Evolutionary conservation across 2,329 filamentous ascomycete genomes (phyloP).

Genomic region (Colletotrichum simmondsii): DNA sequence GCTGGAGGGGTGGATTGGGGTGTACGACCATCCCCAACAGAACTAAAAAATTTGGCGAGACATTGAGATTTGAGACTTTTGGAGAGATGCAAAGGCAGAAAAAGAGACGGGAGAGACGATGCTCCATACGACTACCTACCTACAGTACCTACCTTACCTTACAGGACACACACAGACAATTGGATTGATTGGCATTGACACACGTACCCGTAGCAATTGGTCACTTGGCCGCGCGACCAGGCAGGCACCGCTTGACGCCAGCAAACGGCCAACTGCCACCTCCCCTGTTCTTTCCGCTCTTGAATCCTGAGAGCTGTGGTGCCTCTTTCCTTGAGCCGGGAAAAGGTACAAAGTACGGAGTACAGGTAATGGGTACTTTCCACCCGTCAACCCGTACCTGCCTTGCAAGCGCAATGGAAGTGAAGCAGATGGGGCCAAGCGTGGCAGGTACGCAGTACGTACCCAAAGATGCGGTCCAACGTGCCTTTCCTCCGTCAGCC

Average conservation of each 20-base stretch:
- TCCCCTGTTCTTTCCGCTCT: neutral
- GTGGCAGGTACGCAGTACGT: neutral
- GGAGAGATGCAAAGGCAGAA: conserved; percentile 7
- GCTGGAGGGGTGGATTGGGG: conserved; percentile 30
- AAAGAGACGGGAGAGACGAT: neutral
- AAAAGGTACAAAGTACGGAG: neutral
- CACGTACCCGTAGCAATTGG: neutral
- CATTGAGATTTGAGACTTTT: conserved; percentile 35
- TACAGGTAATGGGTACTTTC: neutral
- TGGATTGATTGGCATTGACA: neutral
- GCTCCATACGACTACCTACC: too few species aligned
- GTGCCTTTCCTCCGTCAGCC: conserved; percentile 17
- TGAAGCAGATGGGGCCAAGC: neutral
- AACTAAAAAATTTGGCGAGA: conserved; percentile 46
- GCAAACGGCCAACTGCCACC: neutral
- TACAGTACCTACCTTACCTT: too few species aligned
- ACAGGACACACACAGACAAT: neutral
- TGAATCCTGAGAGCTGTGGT: neutral
- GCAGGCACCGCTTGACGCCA: neutral
- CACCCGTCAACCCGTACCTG: neutral
- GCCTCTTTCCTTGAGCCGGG: neutral
- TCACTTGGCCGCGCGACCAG: neutral
- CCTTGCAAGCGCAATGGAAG: neutral
- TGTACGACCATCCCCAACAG: conserved; percentile 52
- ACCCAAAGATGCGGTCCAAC: conserved; percentile 13